phyloP scores from a whole-genome alignment of 2,329 filamentous ascomycete genomes.

The Hypoxylon sp. region DNA sequence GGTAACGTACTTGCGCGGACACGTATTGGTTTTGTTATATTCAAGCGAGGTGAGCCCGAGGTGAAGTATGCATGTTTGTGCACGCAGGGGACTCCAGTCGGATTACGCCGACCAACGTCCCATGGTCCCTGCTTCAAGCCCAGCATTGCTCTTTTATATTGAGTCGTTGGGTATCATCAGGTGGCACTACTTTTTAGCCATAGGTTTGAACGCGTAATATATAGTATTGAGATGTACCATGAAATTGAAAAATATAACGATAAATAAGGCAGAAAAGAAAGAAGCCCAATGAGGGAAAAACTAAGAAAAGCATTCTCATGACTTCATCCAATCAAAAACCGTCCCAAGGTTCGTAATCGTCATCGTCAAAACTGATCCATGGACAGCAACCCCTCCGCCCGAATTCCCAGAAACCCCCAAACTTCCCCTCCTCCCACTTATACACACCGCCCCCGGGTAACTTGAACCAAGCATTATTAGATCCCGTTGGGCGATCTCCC shows the following conservation, averaged over 20 bases:
- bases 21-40: neutral
- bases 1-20: neutral
- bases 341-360: conserved; percentile 35
- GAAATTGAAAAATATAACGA: conserved; percentile 1
- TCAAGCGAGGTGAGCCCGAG: neutral
- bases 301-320: conserved; percentile 21
- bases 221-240: conserved; percentile 5
- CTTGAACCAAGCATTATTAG: conserved; percentile 28
- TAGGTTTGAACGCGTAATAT: conserved; percentile 4
- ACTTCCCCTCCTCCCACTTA: conserved; percentile 3
- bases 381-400: conserved; percentile 3
- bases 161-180: neutral
- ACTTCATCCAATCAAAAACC: conserved; percentile 39
- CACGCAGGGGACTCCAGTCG: conserved; percentile 7
- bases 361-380: conserved; percentile 26
- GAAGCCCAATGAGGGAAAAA: conserved; percentile 16
- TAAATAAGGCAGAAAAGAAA: neutral
- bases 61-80: conserved; percentile 1
- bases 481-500: conserved; percentile 25
- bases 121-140: neutral
- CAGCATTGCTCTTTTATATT: neutral
- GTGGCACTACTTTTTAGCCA: neutral
- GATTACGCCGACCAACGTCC: conserved; percentile 6
- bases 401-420: conserved; percentile 17
- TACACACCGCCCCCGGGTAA: conserved; percentile 29